phyloP scores from a whole-genome alignment of 805 yeast species.

The Candida jianshihensis region DNA sequence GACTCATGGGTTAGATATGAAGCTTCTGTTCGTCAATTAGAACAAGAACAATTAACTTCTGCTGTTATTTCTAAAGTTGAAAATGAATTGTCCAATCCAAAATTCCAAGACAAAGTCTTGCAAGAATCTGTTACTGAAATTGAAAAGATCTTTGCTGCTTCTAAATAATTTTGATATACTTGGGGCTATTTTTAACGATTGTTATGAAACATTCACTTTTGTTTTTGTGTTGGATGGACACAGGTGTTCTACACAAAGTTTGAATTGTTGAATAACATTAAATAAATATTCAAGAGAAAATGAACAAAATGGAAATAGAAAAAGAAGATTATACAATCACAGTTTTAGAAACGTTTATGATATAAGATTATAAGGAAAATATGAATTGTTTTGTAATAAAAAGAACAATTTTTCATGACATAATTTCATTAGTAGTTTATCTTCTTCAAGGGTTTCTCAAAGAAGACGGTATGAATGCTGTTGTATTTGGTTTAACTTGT shows the following conservation, averaged over 20 bases:
- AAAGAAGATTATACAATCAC: too few relatives aligned
- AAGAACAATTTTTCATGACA: neutral
- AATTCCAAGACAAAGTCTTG: slow-evolving; percentile 90
- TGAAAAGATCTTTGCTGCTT: slow-evolving; percentile 68
- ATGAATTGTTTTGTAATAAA: neutral
- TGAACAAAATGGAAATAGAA: too few relatives aligned
- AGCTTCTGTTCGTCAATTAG: slow-evolving; percentile 90
- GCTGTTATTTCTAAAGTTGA: slow-evolving; percentile 84
- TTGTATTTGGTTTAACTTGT: neutral
- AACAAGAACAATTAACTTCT: slow-evolving; percentile 87
- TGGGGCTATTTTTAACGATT: neutral
- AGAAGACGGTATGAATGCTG: slow-evolving; percentile 6
- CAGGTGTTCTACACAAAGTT: neutral
- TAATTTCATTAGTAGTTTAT: too few relatives aligned
- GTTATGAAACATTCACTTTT: neutral
- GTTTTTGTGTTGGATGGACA: neutral
- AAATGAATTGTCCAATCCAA: slow-evolving; percentile 74
- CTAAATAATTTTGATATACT: slow-evolving; percentile 12
- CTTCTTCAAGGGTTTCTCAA: too few relatives aligned
- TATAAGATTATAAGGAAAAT: neutral
- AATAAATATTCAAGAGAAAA: neutral
- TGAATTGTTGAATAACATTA: neutral
- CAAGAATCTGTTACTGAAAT: slow-evolving; percentile 88
- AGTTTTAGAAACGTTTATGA: slow-evolving; percentile 8
- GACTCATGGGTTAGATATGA: slow-evolving; percentile 99